These are phyloP conservation scores for Gossypioides kirkii DNA, from an alignment of 345 rosid genomes.

Conservation along the genomic window DNA sequence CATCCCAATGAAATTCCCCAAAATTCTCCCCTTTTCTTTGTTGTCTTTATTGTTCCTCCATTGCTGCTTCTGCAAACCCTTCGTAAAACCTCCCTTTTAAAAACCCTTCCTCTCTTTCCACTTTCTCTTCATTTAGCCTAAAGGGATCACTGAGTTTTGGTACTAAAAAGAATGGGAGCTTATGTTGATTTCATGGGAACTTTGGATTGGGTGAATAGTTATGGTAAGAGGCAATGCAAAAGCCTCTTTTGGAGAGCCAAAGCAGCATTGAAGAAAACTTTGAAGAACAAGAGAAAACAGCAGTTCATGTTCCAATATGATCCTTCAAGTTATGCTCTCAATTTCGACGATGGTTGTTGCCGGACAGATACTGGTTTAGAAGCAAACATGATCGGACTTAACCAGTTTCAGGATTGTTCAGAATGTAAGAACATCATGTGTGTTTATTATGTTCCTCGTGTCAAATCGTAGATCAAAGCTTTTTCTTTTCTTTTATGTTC, in stretches of 20 bases:
- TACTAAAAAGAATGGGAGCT: not conserved
- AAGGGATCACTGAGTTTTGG: not conserved
- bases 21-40: slow-evolving; percentile 12
- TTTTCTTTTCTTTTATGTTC: not conserved
- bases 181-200: slow-evolving; percentile 21
- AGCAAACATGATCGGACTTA: slow-evolving; percentile 16
- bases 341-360: slow-evolving; percentile 65
- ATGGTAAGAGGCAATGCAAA: slow-evolving; percentile 21
- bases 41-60: not conserved
- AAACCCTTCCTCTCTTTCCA: not conserved
- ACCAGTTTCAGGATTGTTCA: slow-evolving; percentile 17
- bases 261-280: slow-evolving; percentile 37
- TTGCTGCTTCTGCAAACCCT: not conserved
- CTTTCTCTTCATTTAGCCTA: not conserved
- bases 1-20: slow-evolving; percentile 43
- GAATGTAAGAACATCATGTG: slow-evolving; percentile 18
- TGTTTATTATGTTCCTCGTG: slow-evolving; percentile 40
- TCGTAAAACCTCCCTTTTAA: too few relatives aligned
- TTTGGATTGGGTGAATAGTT: slow-evolving; percentile 27
- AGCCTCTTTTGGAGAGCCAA: slow-evolving; percentile 43
- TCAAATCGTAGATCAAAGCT: slow-evolving; percentile 22
- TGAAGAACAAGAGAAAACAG: slow-evolving; percentile 17
- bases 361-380: slow-evolving; percentile 9
- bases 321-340: slow-evolving; percentile 81
- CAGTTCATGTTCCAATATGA: slow-evolving; percentile 73